Conservation (phyloP, 2,329 filamentous ascomycete species). For the Xylariaceae sp. region DNA sequence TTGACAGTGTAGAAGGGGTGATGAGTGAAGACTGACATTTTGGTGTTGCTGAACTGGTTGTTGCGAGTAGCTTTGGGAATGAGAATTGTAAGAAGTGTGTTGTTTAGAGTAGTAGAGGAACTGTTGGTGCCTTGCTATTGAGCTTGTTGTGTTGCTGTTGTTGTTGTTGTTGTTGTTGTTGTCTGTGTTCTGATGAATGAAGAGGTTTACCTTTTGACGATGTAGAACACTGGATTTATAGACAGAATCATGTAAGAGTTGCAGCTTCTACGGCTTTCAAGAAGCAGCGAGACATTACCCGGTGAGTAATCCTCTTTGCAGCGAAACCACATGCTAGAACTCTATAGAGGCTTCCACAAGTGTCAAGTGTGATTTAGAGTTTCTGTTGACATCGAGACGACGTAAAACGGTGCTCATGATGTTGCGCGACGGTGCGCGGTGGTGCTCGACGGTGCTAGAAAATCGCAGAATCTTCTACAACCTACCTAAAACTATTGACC, state of each 20-base stretch:
- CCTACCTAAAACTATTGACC: neutral
- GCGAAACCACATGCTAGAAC: conserved; percentile 37
- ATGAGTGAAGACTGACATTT: conserved; percentile 65
- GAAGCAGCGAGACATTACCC: conserved; percentile 29
- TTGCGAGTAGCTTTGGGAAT: conserved; percentile 16
- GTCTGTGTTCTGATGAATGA: conserved; percentile 40
- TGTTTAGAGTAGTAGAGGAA: conserved; percentile 31
- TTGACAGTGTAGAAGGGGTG: conserved; percentile 55
- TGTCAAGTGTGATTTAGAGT: neutral
- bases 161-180: conserved; percentile 28
- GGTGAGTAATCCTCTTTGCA: conserved; percentile 31
- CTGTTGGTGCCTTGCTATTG: conserved; percentile 30
- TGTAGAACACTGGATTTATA: conserved; percentile 42
- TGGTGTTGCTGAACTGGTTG: conserved; percentile 43
- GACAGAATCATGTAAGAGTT: conserved; percentile 14
- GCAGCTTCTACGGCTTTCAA: conserved; percentile 39
- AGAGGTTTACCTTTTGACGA: conserved; percentile 20
- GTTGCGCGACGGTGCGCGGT: conserved; percentile 32
- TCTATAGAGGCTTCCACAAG: conserved; percentile 26
- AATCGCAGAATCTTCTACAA: conserved; percentile 40
- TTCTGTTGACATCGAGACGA: conserved; percentile 18
- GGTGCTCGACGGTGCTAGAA: too few relatives aligned
- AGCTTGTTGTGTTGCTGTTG: conserved; percentile 19
- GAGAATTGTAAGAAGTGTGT: conserved; percentile 20
- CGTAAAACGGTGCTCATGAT: conserved; percentile 32